phyloP scores from a whole-genome alignment of 345 rosid genomes.

The Firmiana major region DNA sequence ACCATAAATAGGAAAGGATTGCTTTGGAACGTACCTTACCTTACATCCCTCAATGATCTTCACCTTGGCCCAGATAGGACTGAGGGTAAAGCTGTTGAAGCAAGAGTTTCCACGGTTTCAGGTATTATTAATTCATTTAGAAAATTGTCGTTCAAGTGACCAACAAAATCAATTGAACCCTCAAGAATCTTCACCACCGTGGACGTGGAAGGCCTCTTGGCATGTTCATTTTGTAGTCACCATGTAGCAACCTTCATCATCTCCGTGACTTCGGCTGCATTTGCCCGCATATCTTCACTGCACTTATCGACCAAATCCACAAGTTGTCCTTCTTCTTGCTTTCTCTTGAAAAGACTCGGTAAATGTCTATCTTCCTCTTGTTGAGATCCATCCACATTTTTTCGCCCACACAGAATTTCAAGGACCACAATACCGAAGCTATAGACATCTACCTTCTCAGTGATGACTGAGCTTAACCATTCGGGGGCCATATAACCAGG shows the following conservation, averaged over 20 bases:
- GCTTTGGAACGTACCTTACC: neutral
- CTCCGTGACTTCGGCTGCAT: conserved; percentile 19
- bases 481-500: conserved; percentile 17
- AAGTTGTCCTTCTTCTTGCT: conserved; percentile 7
- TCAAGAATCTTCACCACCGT: conserved; percentile 11
- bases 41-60: neutral
- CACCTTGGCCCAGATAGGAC: neutral
- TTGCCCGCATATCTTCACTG: conserved; percentile 11
- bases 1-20: neutral
- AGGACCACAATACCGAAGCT: conserved; percentile 36
- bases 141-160: neutral
- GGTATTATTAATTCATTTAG: neutral
- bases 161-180: neutral
- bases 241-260: conserved; percentile 34
- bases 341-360: conserved; percentile 14
- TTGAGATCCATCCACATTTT: conserved; percentile 19
- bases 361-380: conserved; percentile 24
- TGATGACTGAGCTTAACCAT: conserved; percentile 2
- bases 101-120: neutral
- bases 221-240: conserved; percentile 30
- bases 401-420: conserved; percentile 23
- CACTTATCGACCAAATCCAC: neutral
- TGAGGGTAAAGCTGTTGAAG: neutral
- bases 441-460: conserved; percentile 27
- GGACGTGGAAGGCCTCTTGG: conserved; percentile 28